phyloP scores from a whole-genome alignment of 148 eudicot genomes.

The Cornus kousa region DNA sequence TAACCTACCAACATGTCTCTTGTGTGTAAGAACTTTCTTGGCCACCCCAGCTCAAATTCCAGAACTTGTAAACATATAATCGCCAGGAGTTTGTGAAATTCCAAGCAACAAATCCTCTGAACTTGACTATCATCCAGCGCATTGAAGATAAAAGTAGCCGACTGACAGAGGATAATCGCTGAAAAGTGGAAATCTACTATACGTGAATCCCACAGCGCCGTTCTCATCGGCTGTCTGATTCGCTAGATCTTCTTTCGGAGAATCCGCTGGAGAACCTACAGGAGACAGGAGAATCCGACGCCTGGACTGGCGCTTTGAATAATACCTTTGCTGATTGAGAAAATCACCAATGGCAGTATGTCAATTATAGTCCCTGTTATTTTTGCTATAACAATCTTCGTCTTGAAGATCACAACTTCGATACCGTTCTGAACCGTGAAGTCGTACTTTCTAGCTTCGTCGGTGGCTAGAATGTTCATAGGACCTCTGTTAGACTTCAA shows the following conservation, averaged over 20 bases:
- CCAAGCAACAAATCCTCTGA: no score
- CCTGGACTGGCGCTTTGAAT: constrained; percentile 51
- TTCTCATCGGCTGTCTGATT: constrained; percentile 43
- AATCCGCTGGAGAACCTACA: constrained; percentile 44
- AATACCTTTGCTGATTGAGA: constrained; percentile 59
- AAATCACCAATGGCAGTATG: constrained; percentile 72
- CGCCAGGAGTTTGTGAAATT: no score
- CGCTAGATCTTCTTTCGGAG: constrained; percentile 40
- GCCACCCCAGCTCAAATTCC: no score
- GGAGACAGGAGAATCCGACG: constrained; percentile 27
- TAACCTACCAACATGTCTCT: no score
- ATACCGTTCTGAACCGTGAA: constrained; percentile 82
- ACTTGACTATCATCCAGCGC: no score
- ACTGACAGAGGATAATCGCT: no score
- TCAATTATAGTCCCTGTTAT: constrained; percentile 62
- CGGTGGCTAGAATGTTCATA: constrained; percentile 86
- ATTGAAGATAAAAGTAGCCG: no score
- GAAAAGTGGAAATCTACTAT: constrained; percentile 16
- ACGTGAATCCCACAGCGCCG: constrained; percentile 36
- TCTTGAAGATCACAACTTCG: constrained; percentile 55
- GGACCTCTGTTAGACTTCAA: constrained; percentile 70
- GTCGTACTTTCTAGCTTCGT: constrained; percentile 68
- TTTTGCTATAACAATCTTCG: constrained; percentile 56
- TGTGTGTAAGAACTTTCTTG: no score
- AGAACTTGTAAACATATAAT: no score